Percentiles rank a stretch among this genome's conserved stretches.
phyloP scores from a whole-genome alignment of 2,329 filamentous ascomycete species.

The Colletotrichum caudatum region DNA sequence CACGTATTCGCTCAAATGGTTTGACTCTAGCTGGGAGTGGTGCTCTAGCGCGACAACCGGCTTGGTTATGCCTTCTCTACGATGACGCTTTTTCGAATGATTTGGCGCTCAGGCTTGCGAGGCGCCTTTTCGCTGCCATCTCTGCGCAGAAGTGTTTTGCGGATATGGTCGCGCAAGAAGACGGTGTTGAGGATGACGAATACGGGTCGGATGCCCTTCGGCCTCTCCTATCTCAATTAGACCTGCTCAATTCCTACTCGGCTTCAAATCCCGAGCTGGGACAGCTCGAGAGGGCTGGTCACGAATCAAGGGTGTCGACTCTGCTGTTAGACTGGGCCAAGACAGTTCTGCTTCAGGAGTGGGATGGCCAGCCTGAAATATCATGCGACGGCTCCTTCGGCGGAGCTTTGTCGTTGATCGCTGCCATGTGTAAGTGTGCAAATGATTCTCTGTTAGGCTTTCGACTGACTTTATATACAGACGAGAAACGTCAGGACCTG shows the following conservation, averaged over 20 bases:
- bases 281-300: slow-evolving; percentile 63
- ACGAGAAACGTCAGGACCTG: slow-evolving; percentile 72
- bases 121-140: slow-evolving; percentile 69
- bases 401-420: slow-evolving; percentile 80
- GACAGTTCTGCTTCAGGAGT: slow-evolving; percentile 80
- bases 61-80: slow-evolving; percentile 67
- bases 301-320: slow-evolving; percentile 68
- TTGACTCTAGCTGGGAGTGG: slow-evolving; percentile 61
- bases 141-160: slow-evolving; percentile 64
- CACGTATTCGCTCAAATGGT: slow-evolving; percentile 68
- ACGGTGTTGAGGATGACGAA: slow-evolving; percentile 48
- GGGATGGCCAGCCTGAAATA: slow-evolving; percentile 81
- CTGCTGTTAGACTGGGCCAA: slow-evolving; percentile 78
- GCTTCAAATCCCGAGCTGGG: slow-evolving; percentile 62
- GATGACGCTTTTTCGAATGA: slow-evolving; percentile 73
- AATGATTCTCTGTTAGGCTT: background rate
- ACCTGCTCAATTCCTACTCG: slow-evolving; percentile 61
- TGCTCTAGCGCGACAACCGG: slow-evolving; percentile 59
- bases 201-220: slow-evolving; percentile 59
- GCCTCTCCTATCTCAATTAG: slow-evolving; percentile 65
- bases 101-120: slow-evolving; percentile 69
- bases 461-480: slow-evolving; percentile 51
- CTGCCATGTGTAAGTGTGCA: slow-evolving; percentile 74
- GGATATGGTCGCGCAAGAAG: slow-evolving; percentile 55
- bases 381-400: slow-evolving; percentile 78